These are phyloP conservation scores for Backusella tuberculispora DNA, from an alignment of 192 early-diverging fungal species.

Conservation along the genomic window DNA sequence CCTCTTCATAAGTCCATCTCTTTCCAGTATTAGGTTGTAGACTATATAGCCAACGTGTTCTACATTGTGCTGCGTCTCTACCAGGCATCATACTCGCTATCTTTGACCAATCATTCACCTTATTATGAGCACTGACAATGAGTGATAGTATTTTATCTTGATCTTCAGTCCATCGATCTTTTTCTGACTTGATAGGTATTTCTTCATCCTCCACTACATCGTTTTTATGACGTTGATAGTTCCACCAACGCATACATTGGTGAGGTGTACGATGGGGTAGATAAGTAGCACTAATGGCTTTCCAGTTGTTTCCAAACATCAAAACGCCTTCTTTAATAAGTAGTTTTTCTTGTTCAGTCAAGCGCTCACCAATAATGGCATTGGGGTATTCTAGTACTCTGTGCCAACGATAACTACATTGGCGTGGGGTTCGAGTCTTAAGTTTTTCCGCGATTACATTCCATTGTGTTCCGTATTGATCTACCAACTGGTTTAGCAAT, in stretches of 20 bases:
- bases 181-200: neutral
- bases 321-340: constrained; percentile 32
- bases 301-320: constrained; percentile 41
- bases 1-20: constrained; percentile 26
- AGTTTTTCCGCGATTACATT: neutral
- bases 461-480: constrained; percentile 9
- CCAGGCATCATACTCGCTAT: constrained; percentile 22
- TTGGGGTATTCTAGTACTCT: neutral
- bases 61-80: constrained; percentile 15
- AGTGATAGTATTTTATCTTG: constrained; percentile 19
- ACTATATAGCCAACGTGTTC: constrained; percentile 11
- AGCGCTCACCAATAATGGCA: neutral
- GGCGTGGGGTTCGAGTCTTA: neutral
- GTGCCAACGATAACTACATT: constrained; percentile 22
- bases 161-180: constrained; percentile 11
- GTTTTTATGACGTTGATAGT: neutral
- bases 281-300: constrained; percentile 31
- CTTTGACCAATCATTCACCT: constrained; percentile 9
- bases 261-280: constrained; percentile 29
- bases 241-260: constrained; percentile 36
- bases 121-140: neutral
- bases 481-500: neutral
- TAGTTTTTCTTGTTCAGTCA: constrained; percentile 29
- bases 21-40: neutral
- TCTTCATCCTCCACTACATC: neutral